phyloP scores from a whole-genome alignment of 768 basidiomycete genomes.

The Tylopilus subfusipes region DNA sequence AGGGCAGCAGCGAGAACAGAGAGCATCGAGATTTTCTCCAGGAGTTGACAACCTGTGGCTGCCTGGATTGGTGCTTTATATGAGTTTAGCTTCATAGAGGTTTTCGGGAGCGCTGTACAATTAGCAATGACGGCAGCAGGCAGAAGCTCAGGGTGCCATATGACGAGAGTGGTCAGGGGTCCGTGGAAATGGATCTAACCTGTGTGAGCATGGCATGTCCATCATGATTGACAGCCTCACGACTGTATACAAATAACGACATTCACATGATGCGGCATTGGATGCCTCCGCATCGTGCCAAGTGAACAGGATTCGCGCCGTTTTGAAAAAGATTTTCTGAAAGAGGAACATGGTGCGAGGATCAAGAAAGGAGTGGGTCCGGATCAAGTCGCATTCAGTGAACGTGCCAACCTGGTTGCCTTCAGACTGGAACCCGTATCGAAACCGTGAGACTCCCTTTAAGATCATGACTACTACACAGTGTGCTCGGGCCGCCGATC shows the following conservation, averaged over 20 bases:
- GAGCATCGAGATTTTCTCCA: slow-evolving; percentile 12
- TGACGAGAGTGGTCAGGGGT: slow-evolving; percentile 2
- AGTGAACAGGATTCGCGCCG: not conserved
- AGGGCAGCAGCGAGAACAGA: slow-evolving; percentile 15
- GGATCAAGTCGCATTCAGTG: not conserved
- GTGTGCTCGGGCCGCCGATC: not conserved
- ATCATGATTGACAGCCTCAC: not conserved
- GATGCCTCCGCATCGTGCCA: not conserved
- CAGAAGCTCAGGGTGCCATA: slow-evolving; percentile 2
- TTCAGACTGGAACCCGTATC: not conserved
- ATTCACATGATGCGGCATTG: not conserved
- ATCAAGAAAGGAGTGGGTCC: not conserved
- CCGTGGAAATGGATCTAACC: not conserved
- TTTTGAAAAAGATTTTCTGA: not conserved
- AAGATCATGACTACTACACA: not conserved
- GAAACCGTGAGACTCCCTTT: not conserved
- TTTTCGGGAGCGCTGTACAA: not conserved
- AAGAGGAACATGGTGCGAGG: not conserved
- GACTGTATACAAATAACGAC: not conserved
- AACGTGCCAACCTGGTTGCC: not conserved
- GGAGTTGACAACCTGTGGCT: not conserved
- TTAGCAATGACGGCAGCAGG: not conserved
- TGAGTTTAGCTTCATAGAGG: not conserved
- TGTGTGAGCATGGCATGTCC: not conserved
- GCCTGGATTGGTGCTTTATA: not conserved